A percentile compares a stretch with the other conserved stretches of the same genome.
phyloP scores from a whole-genome alignment of 768 basidiomycete species.

The Agrocybe pediades region DNA sequence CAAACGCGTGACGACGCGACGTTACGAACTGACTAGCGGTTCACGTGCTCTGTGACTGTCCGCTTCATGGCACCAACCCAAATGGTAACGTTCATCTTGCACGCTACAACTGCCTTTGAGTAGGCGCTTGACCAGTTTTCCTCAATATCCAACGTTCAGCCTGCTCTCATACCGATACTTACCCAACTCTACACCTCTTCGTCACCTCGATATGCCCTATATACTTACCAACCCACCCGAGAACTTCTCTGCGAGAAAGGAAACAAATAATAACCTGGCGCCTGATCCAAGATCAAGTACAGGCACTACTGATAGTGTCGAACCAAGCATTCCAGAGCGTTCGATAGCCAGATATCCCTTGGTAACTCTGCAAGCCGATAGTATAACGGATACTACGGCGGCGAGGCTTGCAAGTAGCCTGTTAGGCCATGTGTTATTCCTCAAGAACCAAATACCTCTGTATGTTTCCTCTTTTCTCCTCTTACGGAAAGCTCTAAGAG shows the following conservation, averaged over 20 bases:
- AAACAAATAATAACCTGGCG: background rate
- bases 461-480: conserved; percentile 37
- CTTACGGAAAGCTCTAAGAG: too few relatives aligned
- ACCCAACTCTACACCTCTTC: too few relatives aligned
- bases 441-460: conserved; percentile 83
- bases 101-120: too few relatives aligned
- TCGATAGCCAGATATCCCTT: conserved; percentile 28
- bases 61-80: too few relatives aligned
- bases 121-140: too few relatives aligned
- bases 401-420: conserved; percentile 63
- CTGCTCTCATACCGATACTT: background rate
- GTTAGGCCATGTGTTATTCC: conserved; percentile 70
- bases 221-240: background rate
- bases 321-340: background rate
- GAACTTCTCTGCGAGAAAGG: too few relatives aligned
- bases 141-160: too few relatives aligned
- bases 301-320: too few relatives aligned
- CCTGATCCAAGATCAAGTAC: background rate
- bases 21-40: too few relatives aligned
- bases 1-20: too few relatives aligned
- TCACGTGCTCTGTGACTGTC: too few relatives aligned
- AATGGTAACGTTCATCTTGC: too few relatives aligned
- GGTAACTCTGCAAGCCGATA: conserved; percentile 49
- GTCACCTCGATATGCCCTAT: background rate
- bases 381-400: conserved; percentile 60